Evolutionary conservation across 768 basidiomycete species (phyloP), one percentile per base, ranked within the genome.

Genomic region (Boletus bicolor): DNA sequence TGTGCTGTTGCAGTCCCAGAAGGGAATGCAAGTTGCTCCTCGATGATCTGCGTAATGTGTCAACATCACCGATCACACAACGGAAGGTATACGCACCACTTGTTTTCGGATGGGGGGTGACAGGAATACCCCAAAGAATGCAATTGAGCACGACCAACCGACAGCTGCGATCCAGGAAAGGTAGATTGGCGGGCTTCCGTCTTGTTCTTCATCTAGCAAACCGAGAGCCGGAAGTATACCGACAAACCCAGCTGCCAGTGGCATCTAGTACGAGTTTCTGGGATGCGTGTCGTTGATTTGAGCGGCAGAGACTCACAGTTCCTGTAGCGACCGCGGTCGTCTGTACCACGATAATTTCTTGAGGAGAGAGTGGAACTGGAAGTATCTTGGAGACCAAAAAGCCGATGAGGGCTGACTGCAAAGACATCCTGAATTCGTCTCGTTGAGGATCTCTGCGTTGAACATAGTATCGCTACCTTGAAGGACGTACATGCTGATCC

Each of bases 81-180:
- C 10, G 44, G 19, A 52, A 26, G 24, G 30, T 38, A 44, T 32
- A 77, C 87, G 32, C 60, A 93, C 92, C 65, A 96, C 93, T 84
- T 97, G 94, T 67, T 91, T 91, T 45, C 96, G 84, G 30, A 98
- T 81, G 7, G 95, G 96, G 15, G 94, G 93, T 2, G 96, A 96
- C 41, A 98, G 78, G 71, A 98, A 96, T n/a, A 98, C 95, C 83
- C 95, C 96, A 72, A 98, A 98, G 76, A 94, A 98, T 5, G 95
- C 95, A 28, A 96, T 82, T 7, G 87, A 91, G 58, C 84, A 86
- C 11, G 91, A 94, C 96, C 96, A 98, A 5, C 79, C 82, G 21
- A 94, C 76, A 21, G 91, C 82, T 30, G 83, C 78, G 19, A 82
- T 57, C 85, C 86, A 94, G 8, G 85, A 82, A 39, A 98, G 76